Evolutionary conservation across 495 filamentous ascomycete genomes (phyloP), one percentile per base, ranked within the genome.

Genomic region (Sporormia fimetaria): DNA sequence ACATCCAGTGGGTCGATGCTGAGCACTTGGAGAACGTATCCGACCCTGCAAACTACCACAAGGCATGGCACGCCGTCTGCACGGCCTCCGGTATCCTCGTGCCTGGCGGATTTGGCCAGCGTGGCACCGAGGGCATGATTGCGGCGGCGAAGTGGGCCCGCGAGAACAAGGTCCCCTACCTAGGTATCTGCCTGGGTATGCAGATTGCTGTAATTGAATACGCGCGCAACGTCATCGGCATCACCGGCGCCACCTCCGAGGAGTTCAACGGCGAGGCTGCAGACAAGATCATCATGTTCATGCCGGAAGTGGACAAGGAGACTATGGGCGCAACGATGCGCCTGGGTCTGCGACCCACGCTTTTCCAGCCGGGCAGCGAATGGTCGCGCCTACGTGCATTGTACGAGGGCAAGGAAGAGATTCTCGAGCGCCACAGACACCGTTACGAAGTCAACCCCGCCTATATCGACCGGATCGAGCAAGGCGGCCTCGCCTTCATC

Each of bases 141-240:
- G 63, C 71, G 37, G 83, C 80, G 2, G 77, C 80, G 21, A 75
- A 76, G 30, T 94, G 81, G 80, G 86, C 88, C 6, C 79, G 90
- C 24, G 76, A 79, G 32, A 78, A 84, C 44, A 78, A 80, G 27
- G 71, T 68, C 3, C 88, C 88, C 16, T 94, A 80, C 64, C 71
- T 96, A 6, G 88, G 90, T 37, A 81, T 98, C 40, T 98, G 90
- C 60, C 74, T 98, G 11, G 90, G 90, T 25, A 83, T 98, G 77
- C 90, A 98, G 59, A 67, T 94, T 25, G 87, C 90, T 12, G 87
- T 94, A 11, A 81, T 94, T 46, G 88, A 96, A 55, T 83, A 73
- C 44, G 83, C 83, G n/a, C 72, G 81, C 24, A 73, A 86, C 43
- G 63, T 84, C 7, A 78, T 70, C 64, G 73, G 67, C 20, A 63